phyloP scores from a whole-genome alignment of 805 yeast species.

The Nematodospora valgi region DNA sequence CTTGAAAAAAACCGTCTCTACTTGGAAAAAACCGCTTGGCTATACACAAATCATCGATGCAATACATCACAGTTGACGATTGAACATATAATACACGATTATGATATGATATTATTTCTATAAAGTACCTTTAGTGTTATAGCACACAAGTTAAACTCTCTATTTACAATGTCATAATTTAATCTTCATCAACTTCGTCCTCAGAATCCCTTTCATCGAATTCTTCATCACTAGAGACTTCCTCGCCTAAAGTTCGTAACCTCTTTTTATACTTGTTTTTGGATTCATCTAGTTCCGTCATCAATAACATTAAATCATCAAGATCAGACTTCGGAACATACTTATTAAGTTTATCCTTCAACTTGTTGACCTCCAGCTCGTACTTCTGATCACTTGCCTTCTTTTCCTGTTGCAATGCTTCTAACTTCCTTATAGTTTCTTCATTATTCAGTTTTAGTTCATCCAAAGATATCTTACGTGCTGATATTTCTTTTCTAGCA shows the following conservation, averaged over 20 bases:
- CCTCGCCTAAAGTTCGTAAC: conserved; percentile 52
- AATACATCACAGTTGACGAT: too few species aligned
- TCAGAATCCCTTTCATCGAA: conserved; percentile 58
- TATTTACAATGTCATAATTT: too few species aligned
- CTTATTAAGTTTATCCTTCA: conserved; percentile 10
- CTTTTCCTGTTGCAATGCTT: not conserved
- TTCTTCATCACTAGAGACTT: conserved; percentile 68
- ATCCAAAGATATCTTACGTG: not conserved
- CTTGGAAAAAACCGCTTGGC: too few species aligned
- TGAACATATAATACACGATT: too few species aligned
- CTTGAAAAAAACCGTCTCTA: too few species aligned
- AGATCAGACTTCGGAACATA: conserved; percentile 50
- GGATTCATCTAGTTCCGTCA: conserved; percentile 74
- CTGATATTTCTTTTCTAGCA: not conserved
- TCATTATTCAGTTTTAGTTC: not conserved
- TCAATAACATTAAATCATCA: conserved; percentile 73
- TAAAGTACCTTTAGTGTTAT: too few species aligned
- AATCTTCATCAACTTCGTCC: conserved; percentile 47
- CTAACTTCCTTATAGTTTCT: conserved; percentile 2
- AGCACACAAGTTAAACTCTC: too few species aligned
- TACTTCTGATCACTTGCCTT: conserved; percentile 2
- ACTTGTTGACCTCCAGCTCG: conserved; percentile 8
- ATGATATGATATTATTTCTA: too few species aligned
- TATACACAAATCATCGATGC: too few species aligned
- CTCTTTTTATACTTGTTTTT: conserved; percentile 53